Evolutionary conservation across 305 asterid species (phyloP).

Genomic region (Ilex paraguariensis): DNA sequence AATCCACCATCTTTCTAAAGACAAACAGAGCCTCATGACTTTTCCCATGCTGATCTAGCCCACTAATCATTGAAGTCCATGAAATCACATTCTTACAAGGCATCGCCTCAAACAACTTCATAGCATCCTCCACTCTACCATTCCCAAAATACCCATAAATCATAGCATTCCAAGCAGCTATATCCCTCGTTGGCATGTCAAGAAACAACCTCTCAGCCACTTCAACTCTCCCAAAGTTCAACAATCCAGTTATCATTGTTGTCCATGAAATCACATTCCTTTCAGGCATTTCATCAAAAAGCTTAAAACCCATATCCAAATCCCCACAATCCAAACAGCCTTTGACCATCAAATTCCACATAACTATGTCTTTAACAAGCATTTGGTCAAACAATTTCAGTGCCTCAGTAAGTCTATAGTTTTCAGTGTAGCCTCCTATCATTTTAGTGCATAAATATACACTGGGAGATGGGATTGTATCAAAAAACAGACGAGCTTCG

Average conservation of each 20-base stretch:
- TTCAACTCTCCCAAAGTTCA: constrained; percentile 55
- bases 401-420: constrained; percentile 51
- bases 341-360: constrained; percentile 80
- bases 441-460: constrained; percentile 59
- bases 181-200: constrained; percentile 66
- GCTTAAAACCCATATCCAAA: constrained; percentile 46
- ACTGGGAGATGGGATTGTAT: constrained; percentile 31
- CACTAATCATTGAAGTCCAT: constrained; percentile 81
- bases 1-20: constrained; percentile 48
- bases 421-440: constrained; percentile 43
- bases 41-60: constrained; percentile 71
- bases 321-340: constrained; percentile 65
- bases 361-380: constrained; percentile 54
- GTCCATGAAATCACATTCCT: constrained; percentile 81
- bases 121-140: constrained; percentile 52
- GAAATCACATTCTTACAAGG: constrained; percentile 64
- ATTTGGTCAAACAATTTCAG: constrained; percentile 64
- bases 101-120: constrained; percentile 47
- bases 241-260: constrained; percentile 54
- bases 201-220: constrained; percentile 57
- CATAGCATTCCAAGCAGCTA: constrained; percentile 79
- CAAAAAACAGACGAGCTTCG: constrained; percentile 28
- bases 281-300: constrained; percentile 69
- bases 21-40: constrained; percentile 50
- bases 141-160: constrained; percentile 62